These are phyloP conservation scores for Fraxinus quadrangulata DNA, from an alignment of 257 asterid genomes.

Conservation along the genomic window DNA sequence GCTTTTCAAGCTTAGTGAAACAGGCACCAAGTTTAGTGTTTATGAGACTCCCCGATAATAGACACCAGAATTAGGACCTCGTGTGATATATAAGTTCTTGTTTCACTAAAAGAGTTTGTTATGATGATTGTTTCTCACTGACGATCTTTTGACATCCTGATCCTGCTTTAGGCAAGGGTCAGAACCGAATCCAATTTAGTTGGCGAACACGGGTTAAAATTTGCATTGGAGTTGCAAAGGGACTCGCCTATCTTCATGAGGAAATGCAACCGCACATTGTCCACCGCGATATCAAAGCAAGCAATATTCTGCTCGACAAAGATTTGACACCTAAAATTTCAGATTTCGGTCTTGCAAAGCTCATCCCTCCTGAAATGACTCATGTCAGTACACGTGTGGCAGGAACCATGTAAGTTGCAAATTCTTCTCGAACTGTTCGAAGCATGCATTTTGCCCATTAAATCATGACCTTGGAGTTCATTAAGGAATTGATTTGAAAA, in stretches of 20 bases:
- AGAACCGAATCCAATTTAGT: conserved; percentile 47
- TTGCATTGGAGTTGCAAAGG: conserved; percentile 77
- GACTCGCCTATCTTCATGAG: conserved; percentile 94
- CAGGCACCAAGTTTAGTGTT: too few species aligned
- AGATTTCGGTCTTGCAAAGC: conserved; percentile 96
- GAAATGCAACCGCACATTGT: conserved; percentile 85
- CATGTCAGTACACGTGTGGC: conserved; percentile 98
- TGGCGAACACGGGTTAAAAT: conserved; percentile 75
- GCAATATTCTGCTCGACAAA: conserved; percentile 88
- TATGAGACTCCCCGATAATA: too few species aligned
- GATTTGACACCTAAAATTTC: conserved; percentile 86
- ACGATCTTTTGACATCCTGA: conserved; percentile 27
- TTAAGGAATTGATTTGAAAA: neutral
- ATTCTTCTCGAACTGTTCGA: conserved; percentile 12
- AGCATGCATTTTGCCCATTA: neutral
- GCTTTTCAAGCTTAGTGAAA: too few species aligned
- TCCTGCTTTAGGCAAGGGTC: conserved; percentile 55
- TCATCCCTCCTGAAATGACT: conserved; percentile 76
- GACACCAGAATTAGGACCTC: too few species aligned
- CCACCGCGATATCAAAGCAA: conserved; percentile 97
- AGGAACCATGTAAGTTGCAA: conserved; percentile 80
- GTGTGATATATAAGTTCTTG: too few species aligned
- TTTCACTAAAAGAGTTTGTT: too few species aligned
- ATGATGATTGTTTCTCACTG: too few species aligned
- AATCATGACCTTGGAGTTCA: neutral